phyloP scores from a whole-genome alignment of 148 eudicot species.

The Silene latifolia region DNA sequence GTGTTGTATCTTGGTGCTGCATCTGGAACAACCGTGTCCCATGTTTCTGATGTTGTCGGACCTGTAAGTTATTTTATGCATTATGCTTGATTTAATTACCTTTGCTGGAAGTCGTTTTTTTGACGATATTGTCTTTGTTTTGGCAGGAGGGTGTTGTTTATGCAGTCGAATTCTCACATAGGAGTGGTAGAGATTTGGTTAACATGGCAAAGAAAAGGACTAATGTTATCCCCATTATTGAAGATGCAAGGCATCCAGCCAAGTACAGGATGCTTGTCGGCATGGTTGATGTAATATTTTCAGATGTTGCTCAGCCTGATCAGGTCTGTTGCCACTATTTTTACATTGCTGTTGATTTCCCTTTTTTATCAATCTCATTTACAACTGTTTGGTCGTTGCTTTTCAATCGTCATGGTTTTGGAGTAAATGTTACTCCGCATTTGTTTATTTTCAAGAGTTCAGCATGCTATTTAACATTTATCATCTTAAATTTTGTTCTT shows the following conservation, averaged over 20 bases:
- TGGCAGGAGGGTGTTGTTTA: conserved; percentile 80
- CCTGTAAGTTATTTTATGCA: conserved; percentile 48
- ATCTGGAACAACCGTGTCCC: conserved; percentile 93
- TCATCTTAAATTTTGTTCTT: too few species aligned
- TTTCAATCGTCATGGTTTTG: too few species aligned
- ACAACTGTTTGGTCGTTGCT: too few species aligned
- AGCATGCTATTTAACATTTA: too few species aligned
- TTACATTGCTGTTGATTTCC: neutral
- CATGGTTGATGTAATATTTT: conserved; percentile 95
- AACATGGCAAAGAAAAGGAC: conserved; percentile 99
- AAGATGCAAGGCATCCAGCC: conserved; percentile 98
- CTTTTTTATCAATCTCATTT: neutral
- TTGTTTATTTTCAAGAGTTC: too few species aligned
- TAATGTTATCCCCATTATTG: conserved; percentile 92
- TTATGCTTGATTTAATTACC: too few species aligned
- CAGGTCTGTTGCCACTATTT: conserved; percentile 52
- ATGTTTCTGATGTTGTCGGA: conserved; percentile 87
- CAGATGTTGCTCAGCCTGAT: conserved; percentile 99
- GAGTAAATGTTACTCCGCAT: too few species aligned
- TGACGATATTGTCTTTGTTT: neutral
- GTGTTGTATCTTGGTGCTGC: conserved; percentile 99
- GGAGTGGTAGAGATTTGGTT: conserved; percentile 96
- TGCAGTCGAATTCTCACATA: conserved; percentile 91
- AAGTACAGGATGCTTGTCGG: conserved; percentile 94
- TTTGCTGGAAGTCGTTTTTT: neutral